Conservation (phyloP, 176 grass and related monocot genomes). For the Olyra latifolia region DNA sequence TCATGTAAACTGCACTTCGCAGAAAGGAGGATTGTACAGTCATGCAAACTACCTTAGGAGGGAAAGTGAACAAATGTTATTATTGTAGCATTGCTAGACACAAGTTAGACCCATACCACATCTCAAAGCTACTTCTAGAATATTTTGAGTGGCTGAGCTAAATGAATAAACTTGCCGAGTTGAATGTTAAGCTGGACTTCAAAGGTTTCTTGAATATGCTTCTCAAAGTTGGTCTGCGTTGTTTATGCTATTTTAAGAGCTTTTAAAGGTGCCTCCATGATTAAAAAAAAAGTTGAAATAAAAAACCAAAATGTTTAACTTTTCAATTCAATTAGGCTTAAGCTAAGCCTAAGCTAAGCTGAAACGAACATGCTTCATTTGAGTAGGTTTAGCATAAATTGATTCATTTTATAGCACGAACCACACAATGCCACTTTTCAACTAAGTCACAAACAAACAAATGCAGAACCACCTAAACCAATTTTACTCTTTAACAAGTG, state of each 20-base stretch:
- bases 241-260: too few relatives aligned
- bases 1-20: background rate
- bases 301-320: too few relatives aligned
- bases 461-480: background rate
- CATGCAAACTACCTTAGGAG: background rate
- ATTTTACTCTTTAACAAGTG: background rate
- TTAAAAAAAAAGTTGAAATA: too few relatives aligned
- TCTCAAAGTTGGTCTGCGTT: too few relatives aligned
- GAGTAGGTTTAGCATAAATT: background rate
- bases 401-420: background rate
- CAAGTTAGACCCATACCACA: background rate
- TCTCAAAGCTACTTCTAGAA: background rate
- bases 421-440: background rate
- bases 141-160: too few relatives aligned
- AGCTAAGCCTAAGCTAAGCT: too few relatives aligned
- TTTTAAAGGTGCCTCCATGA: too few relatives aligned
- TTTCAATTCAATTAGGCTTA: too few relatives aligned
- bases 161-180: too few relatives aligned
- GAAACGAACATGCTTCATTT: too few relatives aligned
- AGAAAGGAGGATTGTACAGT: background rate
- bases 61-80: background rate
- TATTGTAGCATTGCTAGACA: background rate
- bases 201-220: too few relatives aligned
- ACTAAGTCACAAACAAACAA: background rate
- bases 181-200: too few relatives aligned